A percentile compares a stretch with the other conserved stretches of the same genome.
phyloP scores from a whole-genome alignment of 2,329 filamentous ascomycete species.

The Tolypocladium endophyticum region DNA sequence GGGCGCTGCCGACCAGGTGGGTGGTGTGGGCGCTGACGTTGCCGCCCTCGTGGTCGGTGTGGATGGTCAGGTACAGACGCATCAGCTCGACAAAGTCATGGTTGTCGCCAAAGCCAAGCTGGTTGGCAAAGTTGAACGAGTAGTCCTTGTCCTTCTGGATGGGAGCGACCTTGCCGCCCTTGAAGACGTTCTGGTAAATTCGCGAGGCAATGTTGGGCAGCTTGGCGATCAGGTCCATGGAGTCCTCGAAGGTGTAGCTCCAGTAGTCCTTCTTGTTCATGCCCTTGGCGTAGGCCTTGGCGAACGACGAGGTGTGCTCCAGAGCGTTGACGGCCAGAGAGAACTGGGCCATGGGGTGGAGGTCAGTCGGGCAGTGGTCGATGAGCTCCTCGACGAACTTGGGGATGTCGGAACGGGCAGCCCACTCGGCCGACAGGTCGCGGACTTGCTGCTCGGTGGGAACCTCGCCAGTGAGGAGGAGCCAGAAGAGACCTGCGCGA shows the following conservation, averaged over 20 bases:
- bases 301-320: conserved; percentile 95
- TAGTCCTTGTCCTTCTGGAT: conserved; percentile 99
- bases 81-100: conserved; percentile 95
- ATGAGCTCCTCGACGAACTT: conserved; percentile 99
- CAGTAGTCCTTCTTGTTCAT: conserved; percentile 99
- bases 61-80: conserved; percentile 98
- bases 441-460: conserved; percentile 97
- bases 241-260: conserved; percentile 98
- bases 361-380: conserved; percentile 96
- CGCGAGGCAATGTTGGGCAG: conserved; percentile 93
- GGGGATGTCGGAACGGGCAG: conserved; percentile 90
- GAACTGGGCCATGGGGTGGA: conserved; percentile 99
- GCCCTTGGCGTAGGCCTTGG: conserved; percentile 97
- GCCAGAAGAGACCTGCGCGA: conserved; percentile 84
- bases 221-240: conserved; percentile 99
- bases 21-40: conserved; percentile 99
- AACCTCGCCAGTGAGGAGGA: conserved; percentile 95
- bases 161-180: conserved; percentile 94
- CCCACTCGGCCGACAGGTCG: conserved; percentile 97
- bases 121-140: conserved; percentile 98
- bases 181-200: conserved; percentile 99
- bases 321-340: conserved; percentile 95
- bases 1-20: conserved; percentile 90
- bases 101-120: conserved; percentile 94
- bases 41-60: conserved; percentile 99